phyloP scores from a whole-genome alignment of 495 filamentous ascomycete species.

The Mytilinidion resinicola region DNA sequence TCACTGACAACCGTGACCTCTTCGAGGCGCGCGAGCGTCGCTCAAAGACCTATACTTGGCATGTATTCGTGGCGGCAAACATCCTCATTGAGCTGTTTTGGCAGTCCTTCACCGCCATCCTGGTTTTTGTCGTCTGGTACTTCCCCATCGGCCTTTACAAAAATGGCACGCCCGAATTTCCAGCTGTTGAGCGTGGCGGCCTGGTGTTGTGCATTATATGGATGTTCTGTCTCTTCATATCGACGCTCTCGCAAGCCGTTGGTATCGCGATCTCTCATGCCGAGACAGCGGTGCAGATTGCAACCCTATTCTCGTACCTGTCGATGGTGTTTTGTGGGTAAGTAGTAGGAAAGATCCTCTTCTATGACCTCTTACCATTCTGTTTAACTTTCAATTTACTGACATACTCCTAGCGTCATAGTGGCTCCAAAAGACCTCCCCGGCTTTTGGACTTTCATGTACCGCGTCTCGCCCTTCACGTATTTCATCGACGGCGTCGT shows the following conservation, averaged over 20 bases:
- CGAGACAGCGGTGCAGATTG: constrained; percentile 13
- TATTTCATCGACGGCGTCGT: constrained; percentile 10
- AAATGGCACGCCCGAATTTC: constrained; percentile 3
- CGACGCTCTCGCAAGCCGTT: constrained; percentile 11
- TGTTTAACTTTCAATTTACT: neutral
- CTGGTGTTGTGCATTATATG: constrained; percentile 6
- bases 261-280: neutral
- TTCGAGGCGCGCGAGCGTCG: constrained; percentile 12
- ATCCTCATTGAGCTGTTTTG: constrained; percentile 58
- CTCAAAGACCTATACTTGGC: constrained; percentile 13
- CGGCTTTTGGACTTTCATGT: constrained; percentile 14
- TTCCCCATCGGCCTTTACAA: constrained; percentile 9
- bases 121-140: constrained; percentile 8
- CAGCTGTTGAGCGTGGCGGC: constrained; percentile 1
- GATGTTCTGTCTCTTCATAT: constrained; percentile 12
- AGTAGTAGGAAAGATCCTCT: too few relatives aligned
- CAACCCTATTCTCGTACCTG: constrained; percentile 14
- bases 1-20: neutral
- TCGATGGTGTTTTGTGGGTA: constrained; percentile 13
- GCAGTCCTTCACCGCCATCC: constrained; percentile 3
- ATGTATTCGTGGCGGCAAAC: constrained; percentile 43
- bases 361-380: neutral
- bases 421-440: constrained; percentile 10
- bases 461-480: constrained; percentile 10
- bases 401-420: too few relatives aligned